These are phyloP conservation scores for Pisolithus microcarpus DNA, from an alignment of 768 basidiomycete species.

Conservation along the genomic window DNA sequence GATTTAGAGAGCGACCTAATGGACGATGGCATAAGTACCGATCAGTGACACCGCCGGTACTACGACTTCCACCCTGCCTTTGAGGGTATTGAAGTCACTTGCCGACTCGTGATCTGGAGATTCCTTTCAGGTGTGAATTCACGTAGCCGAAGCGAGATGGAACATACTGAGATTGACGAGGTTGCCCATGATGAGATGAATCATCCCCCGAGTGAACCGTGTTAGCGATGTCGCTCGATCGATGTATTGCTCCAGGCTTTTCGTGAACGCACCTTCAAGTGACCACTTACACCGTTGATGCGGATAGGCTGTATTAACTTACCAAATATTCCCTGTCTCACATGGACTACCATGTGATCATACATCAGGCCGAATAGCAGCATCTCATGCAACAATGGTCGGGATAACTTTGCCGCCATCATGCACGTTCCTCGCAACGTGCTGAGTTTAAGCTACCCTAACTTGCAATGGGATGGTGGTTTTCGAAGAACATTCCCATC, in stretches of 20 bases:
- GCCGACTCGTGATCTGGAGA: conserved; percentile 18
- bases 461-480: too few species aligned
- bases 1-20: conserved; percentile 4
- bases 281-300: background rate
- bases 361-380: too few species aligned
- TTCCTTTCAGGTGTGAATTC: conserved; percentile 2
- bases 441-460: too few species aligned
- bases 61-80: conserved; percentile 17
- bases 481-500: too few species aligned
- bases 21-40: conserved; percentile 28
- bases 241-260: background rate
- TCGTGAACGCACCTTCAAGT: too few species aligned
- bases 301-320: too few species aligned
- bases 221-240: background rate
- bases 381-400: too few species aligned
- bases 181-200: conserved; percentile 21
- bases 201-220: conserved; percentile 14
- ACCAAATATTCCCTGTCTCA: too few species aligned
- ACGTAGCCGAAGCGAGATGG: background rate
- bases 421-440: too few species aligned
- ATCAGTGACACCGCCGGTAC: conserved; percentile 23
- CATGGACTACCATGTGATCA: too few species aligned
- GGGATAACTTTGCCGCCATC: too few species aligned
- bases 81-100: conserved; percentile 21
- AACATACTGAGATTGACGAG: conserved; percentile 20